Base-by-base conservation (phyloP, 164 flowering plant genomes). In the Aristolochia fimbriata region DNA sequence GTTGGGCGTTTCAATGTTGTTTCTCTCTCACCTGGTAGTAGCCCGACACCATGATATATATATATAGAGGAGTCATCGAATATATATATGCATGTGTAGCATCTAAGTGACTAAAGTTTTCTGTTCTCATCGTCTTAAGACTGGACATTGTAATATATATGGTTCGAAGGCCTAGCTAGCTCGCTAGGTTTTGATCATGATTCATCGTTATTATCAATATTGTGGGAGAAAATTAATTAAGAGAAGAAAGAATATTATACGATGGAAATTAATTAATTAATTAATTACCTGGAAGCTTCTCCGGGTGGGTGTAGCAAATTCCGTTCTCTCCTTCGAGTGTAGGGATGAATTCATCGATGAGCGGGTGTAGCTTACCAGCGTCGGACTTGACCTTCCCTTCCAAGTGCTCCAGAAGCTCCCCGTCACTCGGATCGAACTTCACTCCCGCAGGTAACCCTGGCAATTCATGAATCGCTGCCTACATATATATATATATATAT, bases 371-470 rank as follows among this genome's bases (percentile, higher is more conserved):
- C 55, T 79, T 87, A 20, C 63, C 68, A 5, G 59, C 54, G 70
- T 86, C 86, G 6, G 72, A 67, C 24, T 71, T 15, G 52, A 79
- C 92, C 62, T 90, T 93, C 20, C 87, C 96, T 59, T 90, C 94
- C 55, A 93, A 78, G 65, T 93, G 98, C 58, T 84, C 79, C 12
- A 93, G 68, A 47, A 93, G 81, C 73, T 89, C 98, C 63, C 77
- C 84, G 63, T 93, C 98, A 0, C 78, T 81, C 3, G 97, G 98
- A 74, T 93, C 97, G 58, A 93, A 93, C 70, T 84, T 90, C 75
- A 93, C 96, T 30, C 98, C 98, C 0, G 98, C 97, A 12, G 98
- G 98, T 59, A 93, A 59, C 14, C 98, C 97, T 2, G 90, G 94
- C 74, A 87, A 76, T 50, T 86, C 82, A 56, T 82, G 81, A 62